Percentiles rank a stretch among this genome's conserved stretches.
phyloP scores from a whole-genome alignment of 371 early-diverging fungal species.

The Rhizopus microsporus region DNA sequence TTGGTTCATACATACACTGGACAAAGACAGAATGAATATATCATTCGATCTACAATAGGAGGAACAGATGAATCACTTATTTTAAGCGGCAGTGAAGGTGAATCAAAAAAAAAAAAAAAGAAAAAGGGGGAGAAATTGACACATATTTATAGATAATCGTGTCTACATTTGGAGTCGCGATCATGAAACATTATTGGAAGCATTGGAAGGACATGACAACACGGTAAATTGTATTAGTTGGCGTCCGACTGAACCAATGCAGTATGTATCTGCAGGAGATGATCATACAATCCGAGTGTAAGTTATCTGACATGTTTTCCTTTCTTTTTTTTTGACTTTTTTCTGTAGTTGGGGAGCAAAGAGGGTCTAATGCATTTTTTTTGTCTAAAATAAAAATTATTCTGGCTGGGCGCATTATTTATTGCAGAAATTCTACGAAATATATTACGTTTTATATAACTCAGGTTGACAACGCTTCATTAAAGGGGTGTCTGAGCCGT shows the following conservation, averaged over 20 bases:
- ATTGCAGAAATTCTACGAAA: too few relatives aligned
- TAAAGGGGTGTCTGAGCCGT: too few relatives aligned
- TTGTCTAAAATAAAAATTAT: too few relatives aligned
- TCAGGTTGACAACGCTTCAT: too few relatives aligned
- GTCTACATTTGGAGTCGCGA: conserved; percentile 93
- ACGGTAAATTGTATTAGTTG: conserved; percentile 88
- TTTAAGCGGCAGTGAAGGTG: conserved; percentile 90
- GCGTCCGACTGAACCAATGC: conserved; percentile 66
- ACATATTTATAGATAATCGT: conserved; percentile 56
- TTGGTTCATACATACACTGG: conserved; percentile 79
- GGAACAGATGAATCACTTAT: conserved; percentile 83
- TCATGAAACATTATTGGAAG: conserved; percentile 71
- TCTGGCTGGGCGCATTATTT: too few relatives aligned
- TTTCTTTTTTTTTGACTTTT: background rate
- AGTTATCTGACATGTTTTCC: conserved; percentile 25
- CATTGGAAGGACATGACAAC: conserved; percentile 79
- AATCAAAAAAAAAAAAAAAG: background rate
- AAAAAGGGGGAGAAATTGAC: background rate
- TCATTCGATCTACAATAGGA: conserved; percentile 93
- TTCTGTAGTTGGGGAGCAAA: conserved; percentile 15
- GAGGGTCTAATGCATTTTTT: too few relatives aligned
- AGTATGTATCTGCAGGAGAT: conserved; percentile 93
- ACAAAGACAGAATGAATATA: conserved; percentile 82
- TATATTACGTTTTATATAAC: too few relatives aligned
- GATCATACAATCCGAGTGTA: conserved; percentile 92